These are phyloP conservation scores for Linum trigynum DNA, from an alignment of 345 rosid genomes.

Conservation along the genomic window DNA sequence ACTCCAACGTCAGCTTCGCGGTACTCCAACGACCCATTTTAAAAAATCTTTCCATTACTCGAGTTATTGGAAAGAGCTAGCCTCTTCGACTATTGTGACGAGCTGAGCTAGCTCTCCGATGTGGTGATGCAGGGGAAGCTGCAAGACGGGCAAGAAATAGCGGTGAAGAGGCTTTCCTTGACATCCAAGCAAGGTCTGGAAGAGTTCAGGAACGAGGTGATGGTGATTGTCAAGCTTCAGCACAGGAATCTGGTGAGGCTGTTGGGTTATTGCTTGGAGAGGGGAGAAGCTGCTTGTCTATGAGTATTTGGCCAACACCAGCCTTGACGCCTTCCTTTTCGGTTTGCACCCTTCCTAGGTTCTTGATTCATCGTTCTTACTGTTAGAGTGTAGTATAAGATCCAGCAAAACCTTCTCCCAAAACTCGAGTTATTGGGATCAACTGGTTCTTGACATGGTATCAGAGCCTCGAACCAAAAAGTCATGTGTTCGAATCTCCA, in stretches of 20 bases:
- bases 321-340: constrained; percentile 32
- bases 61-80: too few relatives aligned
- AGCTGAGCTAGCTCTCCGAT: too few relatives aligned
- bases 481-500: too few relatives aligned
- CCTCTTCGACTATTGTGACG: too few relatives aligned
- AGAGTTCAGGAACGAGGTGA: constrained; percentile 34
- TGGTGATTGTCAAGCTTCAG: constrained; percentile 26
- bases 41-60: too few relatives aligned
- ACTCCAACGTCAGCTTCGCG: constrained; percentile 10
- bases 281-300: constrained; percentile 36
- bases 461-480: too few relatives aligned
- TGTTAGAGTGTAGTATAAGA: background rate
- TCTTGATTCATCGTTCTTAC: background rate
- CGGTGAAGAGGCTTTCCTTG: constrained; percentile 31
- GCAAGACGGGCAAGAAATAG: constrained; percentile 20
- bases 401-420: too few relatives aligned
- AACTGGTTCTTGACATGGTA: too few relatives aligned
- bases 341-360: constrained; percentile 14
- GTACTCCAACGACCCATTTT: too few relatives aligned
- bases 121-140: constrained; percentile 19
- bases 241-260: constrained; percentile 39
- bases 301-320: constrained; percentile 34
- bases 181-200: constrained; percentile 23
- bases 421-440: too few relatives aligned
- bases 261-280: constrained; percentile 32